phyloP scores from a whole-genome alignment of 2,329 filamentous ascomycete genomes.

The Colletotrichum tabaci region DNA sequence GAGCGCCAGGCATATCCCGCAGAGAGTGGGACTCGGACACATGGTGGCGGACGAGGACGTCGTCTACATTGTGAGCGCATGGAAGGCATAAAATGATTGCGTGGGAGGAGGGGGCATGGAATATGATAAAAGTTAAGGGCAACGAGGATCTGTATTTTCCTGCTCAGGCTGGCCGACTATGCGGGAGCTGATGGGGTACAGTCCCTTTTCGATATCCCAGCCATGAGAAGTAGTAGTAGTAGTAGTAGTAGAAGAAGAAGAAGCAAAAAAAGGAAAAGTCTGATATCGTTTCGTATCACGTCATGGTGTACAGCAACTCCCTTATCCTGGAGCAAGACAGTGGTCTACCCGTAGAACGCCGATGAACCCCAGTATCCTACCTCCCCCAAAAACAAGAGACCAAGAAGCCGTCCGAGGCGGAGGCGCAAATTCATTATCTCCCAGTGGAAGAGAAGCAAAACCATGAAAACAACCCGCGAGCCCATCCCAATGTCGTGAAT shows the following conservation, averaged over 20 bases:
- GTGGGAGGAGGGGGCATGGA: not conserved
- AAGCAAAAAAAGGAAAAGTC: constrained; percentile 36
- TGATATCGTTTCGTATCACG: constrained; percentile 45
- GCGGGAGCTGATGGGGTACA: constrained; percentile 35
- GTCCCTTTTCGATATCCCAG: constrained; percentile 26
- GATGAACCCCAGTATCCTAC: constrained; percentile 27
- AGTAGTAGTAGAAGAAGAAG: constrained; percentile 27
- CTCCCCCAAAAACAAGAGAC: constrained; percentile 19
- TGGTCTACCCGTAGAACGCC: constrained; percentile 40
- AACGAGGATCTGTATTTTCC: constrained; percentile 36
- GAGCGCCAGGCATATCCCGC: constrained; percentile 93
- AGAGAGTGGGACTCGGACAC: constrained; percentile 90
- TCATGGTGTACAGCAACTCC: constrained; percentile 39
- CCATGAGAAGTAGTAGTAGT: constrained; percentile 23
- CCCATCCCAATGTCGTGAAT: constrained; percentile 35
- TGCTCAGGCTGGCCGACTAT: constrained; percentile 20
- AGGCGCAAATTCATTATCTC: constrained; percentile 20
- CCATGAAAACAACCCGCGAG: constrained; percentile 31
- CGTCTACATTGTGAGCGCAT: constrained; percentile 77
- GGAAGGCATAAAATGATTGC: constrained; percentile 65
- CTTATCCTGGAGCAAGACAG: constrained; percentile 37
- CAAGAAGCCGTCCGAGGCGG: constrained; percentile 5
- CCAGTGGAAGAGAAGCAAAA: constrained; percentile 20
- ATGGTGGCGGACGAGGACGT: constrained; percentile 80
- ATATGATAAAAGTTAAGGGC: constrained; percentile 7